These are phyloP conservation scores for Pyrenochaeta sp. DNA, from an alignment of 2,329 filamentous ascomycete species.

Conservation along the genomic window DNA sequence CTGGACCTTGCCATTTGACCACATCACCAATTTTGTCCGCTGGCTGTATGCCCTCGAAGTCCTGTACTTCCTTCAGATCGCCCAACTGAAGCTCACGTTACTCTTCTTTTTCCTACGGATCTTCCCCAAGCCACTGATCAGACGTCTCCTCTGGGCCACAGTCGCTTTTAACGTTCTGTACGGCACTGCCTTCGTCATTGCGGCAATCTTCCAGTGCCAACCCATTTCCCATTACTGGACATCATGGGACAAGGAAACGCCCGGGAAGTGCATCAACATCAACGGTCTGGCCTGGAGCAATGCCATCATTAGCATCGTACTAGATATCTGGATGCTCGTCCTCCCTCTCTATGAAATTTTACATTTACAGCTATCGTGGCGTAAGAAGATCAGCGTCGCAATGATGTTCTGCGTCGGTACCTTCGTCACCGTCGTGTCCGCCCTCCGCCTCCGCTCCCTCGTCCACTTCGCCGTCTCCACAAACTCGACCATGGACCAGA, in stretches of 20 bases:
- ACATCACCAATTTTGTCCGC: constrained; percentile 55
- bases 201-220: constrained; percentile 42
- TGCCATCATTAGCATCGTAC: constrained; percentile 43
- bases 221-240: constrained; percentile 47
- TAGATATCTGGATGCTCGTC: constrained; percentile 44
- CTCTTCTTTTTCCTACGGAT: constrained; percentile 42
- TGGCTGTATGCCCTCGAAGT: constrained; percentile 45
- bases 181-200: constrained; percentile 28
- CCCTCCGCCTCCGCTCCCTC: constrained; percentile 55
- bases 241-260: constrained; percentile 35
- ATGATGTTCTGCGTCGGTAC: constrained; percentile 51
- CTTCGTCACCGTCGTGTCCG: constrained; percentile 55
- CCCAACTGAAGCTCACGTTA: constrained; percentile 37
- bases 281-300: constrained; percentile 45
- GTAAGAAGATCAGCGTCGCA: constrained; percentile 49
- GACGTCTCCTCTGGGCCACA: constrained; percentile 25
- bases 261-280: constrained; percentile 47
- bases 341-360: constrained; percentile 47
- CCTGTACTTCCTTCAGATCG: constrained; percentile 44
- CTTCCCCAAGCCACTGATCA: constrained; percentile 31
- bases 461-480: constrained; percentile 53
- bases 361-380: constrained; percentile 40
- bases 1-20: constrained; percentile 56
- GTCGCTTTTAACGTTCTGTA: constrained; percentile 35
- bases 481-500: constrained; percentile 54